A percentile compares a stretch with the other conserved stretches of the same genome.
These are phyloP conservation scores for Pholiota conissans DNA, from an alignment of 768 basidiomycete genomes.

Conservation along the genomic window DNA sequence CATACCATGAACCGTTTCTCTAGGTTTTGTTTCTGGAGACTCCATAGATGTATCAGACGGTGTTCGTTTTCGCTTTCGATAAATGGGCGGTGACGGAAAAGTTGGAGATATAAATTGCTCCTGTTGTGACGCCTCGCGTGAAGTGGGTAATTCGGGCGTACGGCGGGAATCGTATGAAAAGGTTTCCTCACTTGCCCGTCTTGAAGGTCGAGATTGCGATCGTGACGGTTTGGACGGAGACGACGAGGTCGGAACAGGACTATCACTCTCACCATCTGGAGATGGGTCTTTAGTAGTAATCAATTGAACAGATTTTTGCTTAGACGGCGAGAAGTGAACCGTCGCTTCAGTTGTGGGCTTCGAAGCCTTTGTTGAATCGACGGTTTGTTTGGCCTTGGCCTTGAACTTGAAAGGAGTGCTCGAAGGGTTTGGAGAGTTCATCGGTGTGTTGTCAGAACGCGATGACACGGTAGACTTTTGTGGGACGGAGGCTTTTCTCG, in stretches of 20 bases:
- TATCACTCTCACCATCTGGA: not conserved
- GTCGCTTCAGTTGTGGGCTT: not conserved
- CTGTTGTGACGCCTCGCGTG: not conserved
- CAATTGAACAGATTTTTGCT: not conserved
- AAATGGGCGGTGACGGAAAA: constrained; percentile 2
- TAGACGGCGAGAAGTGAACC: not conserved
- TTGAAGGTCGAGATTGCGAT: not conserved
- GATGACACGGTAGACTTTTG: not conserved
- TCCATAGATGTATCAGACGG: constrained; percentile 3
- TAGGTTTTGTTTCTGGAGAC: not conserved
- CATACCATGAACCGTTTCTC: not conserved
- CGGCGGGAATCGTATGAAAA: not conserved
- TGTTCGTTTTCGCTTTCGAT: constrained; percentile 11
- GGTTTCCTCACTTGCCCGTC: not conserved
- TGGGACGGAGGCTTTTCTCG: not conserved
- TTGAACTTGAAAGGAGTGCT: constrained; percentile 8
- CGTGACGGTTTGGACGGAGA: not conserved
- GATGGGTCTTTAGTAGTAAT: not conserved
- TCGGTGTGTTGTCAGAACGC: not conserved
- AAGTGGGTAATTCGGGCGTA: not conserved
- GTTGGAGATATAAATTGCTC: not conserved
- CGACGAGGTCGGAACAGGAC: not conserved
- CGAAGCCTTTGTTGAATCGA: not conserved
- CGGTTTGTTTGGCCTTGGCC: constrained; percentile 5
- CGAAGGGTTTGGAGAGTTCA: not conserved